These are phyloP conservation scores for Mrakia hoshinonis DNA, from an alignment of 768 basidiomycete genomes.

Conservation along the genomic window DNA sequence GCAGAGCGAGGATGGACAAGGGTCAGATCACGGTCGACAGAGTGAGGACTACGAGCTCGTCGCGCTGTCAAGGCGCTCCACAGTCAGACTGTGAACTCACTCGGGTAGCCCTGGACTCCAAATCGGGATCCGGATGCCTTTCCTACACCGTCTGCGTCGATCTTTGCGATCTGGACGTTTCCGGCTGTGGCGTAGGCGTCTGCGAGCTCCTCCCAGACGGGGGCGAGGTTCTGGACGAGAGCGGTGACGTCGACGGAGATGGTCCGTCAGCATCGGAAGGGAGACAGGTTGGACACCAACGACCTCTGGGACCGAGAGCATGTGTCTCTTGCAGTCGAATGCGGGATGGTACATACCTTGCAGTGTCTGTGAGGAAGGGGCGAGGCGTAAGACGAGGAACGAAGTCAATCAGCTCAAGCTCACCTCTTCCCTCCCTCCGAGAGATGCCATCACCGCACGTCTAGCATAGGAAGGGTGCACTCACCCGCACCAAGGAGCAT, in stretches of 20 bases:
- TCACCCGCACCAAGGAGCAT: not conserved
- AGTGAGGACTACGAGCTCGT: not conserved
- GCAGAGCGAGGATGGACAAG: not conserved
- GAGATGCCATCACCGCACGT: no score
- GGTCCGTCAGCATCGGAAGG: not conserved
- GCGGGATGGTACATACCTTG: no score
- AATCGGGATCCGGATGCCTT: conserved; percentile 63
- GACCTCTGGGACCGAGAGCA: not conserved
- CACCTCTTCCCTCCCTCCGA: no score
- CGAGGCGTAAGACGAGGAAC: no score
- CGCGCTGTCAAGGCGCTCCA: no score
- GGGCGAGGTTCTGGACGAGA: conserved; percentile 64
- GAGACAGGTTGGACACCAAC: not conserved
- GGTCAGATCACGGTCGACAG: not conserved
- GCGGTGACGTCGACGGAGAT: conserved; percentile 1
- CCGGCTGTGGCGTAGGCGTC: conserved; percentile 71
- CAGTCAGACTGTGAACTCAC: conserved; percentile 54
- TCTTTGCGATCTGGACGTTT: conserved; percentile 79
- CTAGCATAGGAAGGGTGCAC: no score
- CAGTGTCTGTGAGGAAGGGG: no score
- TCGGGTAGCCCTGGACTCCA: conserved; percentile 76
- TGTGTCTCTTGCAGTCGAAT: no score
- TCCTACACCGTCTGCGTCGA: conserved; percentile 83
- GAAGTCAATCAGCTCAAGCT: no score
- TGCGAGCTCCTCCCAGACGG: conserved; percentile 76